Evolutionary conservation across 2,329 filamentous ascomycete species (phyloP).

Genomic region (Emmonsia crescens): DNA sequence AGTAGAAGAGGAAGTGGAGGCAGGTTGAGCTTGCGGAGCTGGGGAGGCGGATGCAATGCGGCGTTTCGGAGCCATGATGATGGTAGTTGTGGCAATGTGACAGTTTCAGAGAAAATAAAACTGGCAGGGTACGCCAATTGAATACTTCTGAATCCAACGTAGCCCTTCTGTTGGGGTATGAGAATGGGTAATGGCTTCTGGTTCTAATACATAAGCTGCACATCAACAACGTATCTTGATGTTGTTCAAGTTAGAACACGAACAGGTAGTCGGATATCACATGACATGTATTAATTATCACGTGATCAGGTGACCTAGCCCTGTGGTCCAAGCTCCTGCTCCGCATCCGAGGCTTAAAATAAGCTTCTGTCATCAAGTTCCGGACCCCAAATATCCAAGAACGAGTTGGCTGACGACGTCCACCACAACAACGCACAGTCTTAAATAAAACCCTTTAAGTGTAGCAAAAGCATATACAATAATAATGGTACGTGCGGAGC

Average conservation of each 20-base stretch:
- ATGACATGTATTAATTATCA: background rate
- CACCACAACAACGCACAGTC: background rate
- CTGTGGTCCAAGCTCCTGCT: background rate
- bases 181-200: background rate
- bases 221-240: background rate
- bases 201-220: background rate
- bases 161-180: background rate
- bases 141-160: background rate
- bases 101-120: background rate
- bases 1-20: conserved; percentile 15
- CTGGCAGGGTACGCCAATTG: background rate
- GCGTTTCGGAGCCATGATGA: conserved; percentile 22
- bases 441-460: too few relatives aligned
- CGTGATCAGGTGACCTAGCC: background rate
- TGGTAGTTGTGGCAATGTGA: background rate
- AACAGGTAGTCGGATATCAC: background rate
- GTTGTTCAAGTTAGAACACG: background rate
- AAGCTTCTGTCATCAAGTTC: background rate
- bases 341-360: background rate
- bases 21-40: conserved; percentile 12
- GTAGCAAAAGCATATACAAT: background rate
- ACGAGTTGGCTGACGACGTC: background rate
- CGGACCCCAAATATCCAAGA: too few relatives aligned
- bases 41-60: conserved; percentile 16
- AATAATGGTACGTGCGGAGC: background rate